Base-by-base conservation (phyloP, 1,139 yeast species). In the Yarrowia galli region DNA sequence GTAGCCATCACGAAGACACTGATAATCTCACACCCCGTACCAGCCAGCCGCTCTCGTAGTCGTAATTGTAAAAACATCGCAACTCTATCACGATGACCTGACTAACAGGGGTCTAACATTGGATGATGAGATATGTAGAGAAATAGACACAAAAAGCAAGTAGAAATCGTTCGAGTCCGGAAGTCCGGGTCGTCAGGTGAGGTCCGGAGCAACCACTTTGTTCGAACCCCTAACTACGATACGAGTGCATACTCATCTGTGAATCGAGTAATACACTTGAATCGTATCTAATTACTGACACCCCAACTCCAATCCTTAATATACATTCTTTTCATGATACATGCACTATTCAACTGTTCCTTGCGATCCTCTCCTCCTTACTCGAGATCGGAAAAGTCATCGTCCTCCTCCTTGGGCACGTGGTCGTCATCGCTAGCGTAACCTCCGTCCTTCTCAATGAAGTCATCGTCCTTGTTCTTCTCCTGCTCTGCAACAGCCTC, bases 401-500 rank as follows among this genome's bases (percentile, higher is more conserved):
- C 75, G 28, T 71, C 75, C 23, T 70, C 74, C 16, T 67, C 74
- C 56, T 71, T 74, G 38, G 67, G 73, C 8, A 67, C 71, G 16
- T 64, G 70, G 42, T 67, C 73, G 6, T 43, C 71, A 13, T 68
- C 70, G 6, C 68, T 68, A 28, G 68, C 71, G 32, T 65, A 68
- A n/a, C 70, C 72, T 43, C 70, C 74, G 64, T 58, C 64, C 64
- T 58, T 58, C 36, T 58, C 64, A 22, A 61, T 46, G 25, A 61
- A 61, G n/a, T 65, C 65, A 35, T 69, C 72, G 40, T 80, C 80
- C 42, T 77, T 82, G 22, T 78, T 82, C 15, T 76, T 77, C 16
- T 78, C 85, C 69, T 89, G 91, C 71, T 87, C 88, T 53, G 96
- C 96, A 70, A 95, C 96, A 67, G 96, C 97, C 75, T 95, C 99